A percentile compares a stretch with the other conserved stretches of the same genome.
phyloP scores from a whole-genome alignment of 1,284 basidiomycete species.

The Neolentinus lepideus region DNA sequence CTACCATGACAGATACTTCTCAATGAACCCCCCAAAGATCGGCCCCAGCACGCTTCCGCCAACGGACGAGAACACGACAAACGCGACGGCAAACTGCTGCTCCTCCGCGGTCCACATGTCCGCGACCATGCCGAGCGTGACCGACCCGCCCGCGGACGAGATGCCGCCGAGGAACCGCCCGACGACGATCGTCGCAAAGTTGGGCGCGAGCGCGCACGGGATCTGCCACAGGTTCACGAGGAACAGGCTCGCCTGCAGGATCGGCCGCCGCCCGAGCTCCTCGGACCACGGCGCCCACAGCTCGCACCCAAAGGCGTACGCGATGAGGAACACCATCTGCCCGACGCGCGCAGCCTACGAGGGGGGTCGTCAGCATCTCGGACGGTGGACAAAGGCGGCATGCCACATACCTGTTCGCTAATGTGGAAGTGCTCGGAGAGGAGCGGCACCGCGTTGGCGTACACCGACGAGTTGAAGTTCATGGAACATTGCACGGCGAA shows the following conservation, averaged over 20 bases:
- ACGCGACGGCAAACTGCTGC: conserved; percentile 14
- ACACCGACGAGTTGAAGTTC: conserved; percentile 14
- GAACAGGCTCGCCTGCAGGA: conserved; percentile 11
- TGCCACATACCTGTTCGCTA: conserved; percentile 1
- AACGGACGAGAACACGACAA: conserved; percentile 14
- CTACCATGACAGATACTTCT: conserved; percentile 9
- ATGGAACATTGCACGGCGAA: conserved; percentile 14
- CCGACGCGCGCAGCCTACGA: conserved; percentile 10
- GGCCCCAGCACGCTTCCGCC: conserved; percentile 13
- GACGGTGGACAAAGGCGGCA: not conserved
- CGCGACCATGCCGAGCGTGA: conserved; percentile 15
- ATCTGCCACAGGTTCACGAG: conserved; percentile 15
- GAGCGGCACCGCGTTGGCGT: conserved; percentile 10
- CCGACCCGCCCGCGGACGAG: conserved; percentile 13
- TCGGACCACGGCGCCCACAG: conserved; percentile 16
- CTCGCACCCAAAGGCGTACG: conserved; percentile 14
- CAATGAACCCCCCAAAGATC: conserved; percentile 11
- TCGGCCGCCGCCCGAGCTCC: conserved; percentile 13
- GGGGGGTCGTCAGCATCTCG: not conserved
- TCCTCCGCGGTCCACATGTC: conserved; percentile 14
- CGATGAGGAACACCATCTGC: conserved; percentile 13
- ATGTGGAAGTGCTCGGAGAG: conserved; percentile 11
- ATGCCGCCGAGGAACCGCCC: conserved; percentile 13
- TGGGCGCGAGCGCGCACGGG: conserved; percentile 13
- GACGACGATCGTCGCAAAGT: conserved; percentile 11